Evolutionary conservation across 176 grass and related monocot genomes (phyloP), one percentile per base, ranked within the genome.

Genomic region (Puccinellia tenuiflora): DNA sequence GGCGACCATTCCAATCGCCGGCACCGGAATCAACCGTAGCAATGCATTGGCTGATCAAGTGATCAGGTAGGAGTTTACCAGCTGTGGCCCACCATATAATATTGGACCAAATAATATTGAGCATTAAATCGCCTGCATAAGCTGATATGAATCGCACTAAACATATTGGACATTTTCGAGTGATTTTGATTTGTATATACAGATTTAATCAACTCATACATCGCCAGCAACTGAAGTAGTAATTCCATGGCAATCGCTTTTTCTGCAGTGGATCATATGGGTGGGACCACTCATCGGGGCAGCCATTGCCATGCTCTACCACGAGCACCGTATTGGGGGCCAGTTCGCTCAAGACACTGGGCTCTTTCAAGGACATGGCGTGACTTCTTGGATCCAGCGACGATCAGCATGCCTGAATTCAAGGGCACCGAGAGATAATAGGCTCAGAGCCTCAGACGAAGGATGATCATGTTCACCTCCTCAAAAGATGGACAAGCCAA

Each of bases 201-300:
- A 20, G 5, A 10, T 14, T 68, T 71, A 30, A 47, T 52, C 17
- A 52, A 52, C 66, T 40, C 40, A 47, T 29, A 18, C 15, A 1
- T 47, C 13, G 40, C 42, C 6, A 46, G 31, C n/a, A 78, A n/a
- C 28, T 14, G 1, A 42, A 11, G 68, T 2, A 30, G 18, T 40
- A 61, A 61, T 61, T 39, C 14, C 9, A 2, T 21, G 46, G 7
- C 9, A 39, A 40, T n/a, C 16, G 15, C 39, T 38, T 52, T 47
- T 45, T 43, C 1, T 34, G 53, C 67, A 68, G 88, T 90, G 67
- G 74, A 90, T 86, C 11, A 75, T 86, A 14, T 87, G 75, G 84
- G 88, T 54, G 46, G 75, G 88, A 30, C 80, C 75, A 13, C 69
- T 90, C 63, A 24, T 38, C 16, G 71, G 77, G 9, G 35, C 54